Evolutionary conservation across 768 basidiomycete genomes (phyloP), one percentile per base, ranked within the genome.

Genomic region (Trametes meyenii): DNA sequence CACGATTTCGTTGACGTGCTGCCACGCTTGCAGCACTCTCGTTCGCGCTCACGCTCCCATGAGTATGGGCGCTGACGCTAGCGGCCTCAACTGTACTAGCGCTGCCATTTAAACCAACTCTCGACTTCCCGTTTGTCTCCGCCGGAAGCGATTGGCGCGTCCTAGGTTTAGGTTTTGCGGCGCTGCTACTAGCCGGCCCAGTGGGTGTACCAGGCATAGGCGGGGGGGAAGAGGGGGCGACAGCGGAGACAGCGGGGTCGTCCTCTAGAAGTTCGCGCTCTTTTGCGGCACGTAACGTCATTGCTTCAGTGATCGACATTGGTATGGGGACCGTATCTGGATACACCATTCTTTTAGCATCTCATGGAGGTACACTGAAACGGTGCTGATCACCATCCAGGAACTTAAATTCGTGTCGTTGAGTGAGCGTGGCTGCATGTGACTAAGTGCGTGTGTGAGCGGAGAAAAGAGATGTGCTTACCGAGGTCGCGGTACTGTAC

Each of bases 401-500:
- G 65, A 90, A 89, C 79, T 82, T 83, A 65, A 89, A 87, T 67
- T 89, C 86, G 70, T 85, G 85, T 66, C 84, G 83, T 55, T 81
- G 78, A 3, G 83, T 81, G 7, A 86, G 82, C 39, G 77, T 76
- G 36, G 87, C 89, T 90, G 58, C 29, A 38, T 6, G 11, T 26
- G 48, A 29, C 14, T 66, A 38, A 24, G 58, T 55, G 67, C 52
- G 29, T n/a, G 48, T 24, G 24, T 26, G 21, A 46, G 10, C 29
- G 36, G 39, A 24, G 29, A 46, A 21, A 40, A 44, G 19, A 45
- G n/a, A 7, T 40, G 23, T 50, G 74, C 85, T 58, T 63, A 94
- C 92, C 87, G 80, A 94, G 83, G 71, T 95, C 91, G 42, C 80
- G 78, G 65, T 93, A 91, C 55, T 83, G 81, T 12, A 94, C 77